Conservation (phyloP, 2,329 filamentous ascomycete species). For the Aspergillus unguis region DNA sequence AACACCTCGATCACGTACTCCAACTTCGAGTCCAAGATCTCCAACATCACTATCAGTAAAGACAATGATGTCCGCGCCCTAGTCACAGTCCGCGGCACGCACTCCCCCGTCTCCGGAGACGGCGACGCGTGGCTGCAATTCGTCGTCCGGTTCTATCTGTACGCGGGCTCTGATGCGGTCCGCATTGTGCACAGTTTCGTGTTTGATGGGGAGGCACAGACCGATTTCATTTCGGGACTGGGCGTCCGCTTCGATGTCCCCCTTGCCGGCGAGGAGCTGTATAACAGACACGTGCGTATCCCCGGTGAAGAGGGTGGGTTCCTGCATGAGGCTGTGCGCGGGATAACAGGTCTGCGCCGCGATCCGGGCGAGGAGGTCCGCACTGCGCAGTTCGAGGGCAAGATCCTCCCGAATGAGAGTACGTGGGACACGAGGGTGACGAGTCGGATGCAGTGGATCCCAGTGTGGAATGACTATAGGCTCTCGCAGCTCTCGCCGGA, state of each 20-base stretch:
- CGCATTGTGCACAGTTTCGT: slow-evolving; percentile 56
- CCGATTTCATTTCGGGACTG: slow-evolving; percentile 54
- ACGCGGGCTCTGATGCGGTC: slow-evolving; percentile 55
- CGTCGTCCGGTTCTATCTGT: slow-evolving; percentile 57
- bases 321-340: slow-evolving; percentile 57
- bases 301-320: slow-evolving; percentile 55
- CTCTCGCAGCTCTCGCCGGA: slow-evolving; percentile 58
- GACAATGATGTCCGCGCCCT: slow-evolving; percentile 45
- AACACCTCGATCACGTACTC: slow-evolving; percentile 41
- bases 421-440: slow-evolving; percentile 43
- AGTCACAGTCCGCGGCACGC: slow-evolving; percentile 46
- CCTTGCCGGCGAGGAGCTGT: slow-evolving; percentile 50
- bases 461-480: slow-evolving; percentile 57
- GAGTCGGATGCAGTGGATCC: slow-evolving; percentile 56
- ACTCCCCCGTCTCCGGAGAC: slow-evolving; percentile 28
- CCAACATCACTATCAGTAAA: slow-evolving; percentile 48
- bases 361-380: slow-evolving; percentile 49
- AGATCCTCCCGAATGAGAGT: slow-evolving; percentile 2
- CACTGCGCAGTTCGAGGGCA: slow-evolving; percentile 42
- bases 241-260: slow-evolving; percentile 42
- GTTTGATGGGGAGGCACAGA: slow-evolving; percentile 50
- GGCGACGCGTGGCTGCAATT: slow-evolving; percentile 55
- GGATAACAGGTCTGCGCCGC: slow-evolving; percentile 56
- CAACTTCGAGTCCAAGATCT: slow-evolving; percentile 50
- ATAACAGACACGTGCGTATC: slow-evolving; percentile 59